Base-by-base conservation (phyloP, 1,139 yeast species). In the Casaregolazyma suthepensis region DNA sequence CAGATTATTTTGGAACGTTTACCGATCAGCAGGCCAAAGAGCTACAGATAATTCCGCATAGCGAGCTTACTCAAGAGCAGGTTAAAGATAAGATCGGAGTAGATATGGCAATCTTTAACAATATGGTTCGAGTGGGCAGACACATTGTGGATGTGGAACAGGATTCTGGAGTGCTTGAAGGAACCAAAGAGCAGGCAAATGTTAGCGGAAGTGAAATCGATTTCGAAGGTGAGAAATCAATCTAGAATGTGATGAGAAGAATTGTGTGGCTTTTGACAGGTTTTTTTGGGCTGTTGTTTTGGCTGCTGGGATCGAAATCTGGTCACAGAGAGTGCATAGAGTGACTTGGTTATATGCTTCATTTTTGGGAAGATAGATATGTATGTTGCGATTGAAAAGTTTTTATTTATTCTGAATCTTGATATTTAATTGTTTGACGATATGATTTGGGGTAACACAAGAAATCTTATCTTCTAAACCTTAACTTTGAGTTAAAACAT, bases 1-100 rank as follows among this genome's bases (percentile, higher is more conserved):
- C 50, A n/a, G 57, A 55, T 45, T 37, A 48, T 18, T 54, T 48
- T 43, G 56, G 50, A 18, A 50, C 54, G 2, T 54, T 51, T 35
- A 47, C 54, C 3, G 48, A 40, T 22, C 52, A 44, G 15, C 57
- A 50, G 40, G 47, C 49, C 40, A 45, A 15, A 23, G 46, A 40
- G n/a, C 42, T 51, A 7, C 51, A 50, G 13, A 31, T 46, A 23
- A 43, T 35, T 18, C 54, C 54, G 9, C 23, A 45, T 15, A 23
- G 43, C 5, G 43, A 48, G 31, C 48, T 44, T 13, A 50, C 44
- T 18, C 35, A 19, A 3, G 48, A 50, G 12, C 43, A 50, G 18
- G 23, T 50, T n/a, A 50, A 19, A n/a, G 52, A 15, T 5, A 50
- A 35, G 44, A 23, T 37, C 5, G 52, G 52, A 13, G 48, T 50